Percentiles rank a stretch among this genome's conserved stretches.
Conservation (phyloP, 2,329 filamentous ascomycete genomes). For the Ascochyta rabiei region DNA sequence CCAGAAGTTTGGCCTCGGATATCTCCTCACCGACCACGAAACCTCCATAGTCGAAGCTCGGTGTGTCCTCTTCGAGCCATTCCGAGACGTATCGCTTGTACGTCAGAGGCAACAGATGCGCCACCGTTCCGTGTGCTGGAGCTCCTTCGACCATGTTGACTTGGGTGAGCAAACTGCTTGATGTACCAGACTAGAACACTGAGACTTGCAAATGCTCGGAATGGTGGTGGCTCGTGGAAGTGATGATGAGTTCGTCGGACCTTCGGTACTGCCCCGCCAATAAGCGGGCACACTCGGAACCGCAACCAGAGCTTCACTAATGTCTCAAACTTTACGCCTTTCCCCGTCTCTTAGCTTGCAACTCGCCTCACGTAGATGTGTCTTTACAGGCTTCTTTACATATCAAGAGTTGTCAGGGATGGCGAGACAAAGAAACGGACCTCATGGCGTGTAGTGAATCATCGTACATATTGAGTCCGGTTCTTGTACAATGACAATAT, state of each 20-base stretch:
- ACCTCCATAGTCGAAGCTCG: slow-evolving; percentile 94
- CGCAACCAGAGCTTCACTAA: slow-evolving; percentile 3
- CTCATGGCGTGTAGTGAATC: too few relatives aligned
- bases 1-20: slow-evolving; percentile 59
- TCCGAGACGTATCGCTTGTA: slow-evolving; percentile 80
- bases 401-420: too few relatives aligned
- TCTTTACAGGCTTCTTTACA: too few relatives aligned
- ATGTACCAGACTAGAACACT: neutral
- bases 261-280: slow-evolving; percentile 19
- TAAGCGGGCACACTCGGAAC: slow-evolving; percentile 16
- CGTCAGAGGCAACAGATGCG: slow-evolving; percentile 79
- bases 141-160: slow-evolving; percentile 56
- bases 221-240: neutral
- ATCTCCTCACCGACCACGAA: slow-evolving; percentile 84
- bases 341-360: too few relatives aligned
- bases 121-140: slow-evolving; percentile 62
- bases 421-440: too few relatives aligned
- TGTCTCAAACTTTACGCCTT: neutral
- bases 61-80: slow-evolving; percentile 96
- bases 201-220: neutral
- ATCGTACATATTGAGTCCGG: too few relatives aligned
- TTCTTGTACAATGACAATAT: too few relatives aligned
- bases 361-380: too few relatives aligned
- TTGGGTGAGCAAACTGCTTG: neutral
- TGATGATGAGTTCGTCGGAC: slow-evolving; percentile 9